A percentile compares a stretch with the other conserved stretches of the same genome.
Evolutionary conservation across 2,329 filamentous ascomycete species (phyloP).

Genomic region (Aspergillus fijiensis): DNA sequence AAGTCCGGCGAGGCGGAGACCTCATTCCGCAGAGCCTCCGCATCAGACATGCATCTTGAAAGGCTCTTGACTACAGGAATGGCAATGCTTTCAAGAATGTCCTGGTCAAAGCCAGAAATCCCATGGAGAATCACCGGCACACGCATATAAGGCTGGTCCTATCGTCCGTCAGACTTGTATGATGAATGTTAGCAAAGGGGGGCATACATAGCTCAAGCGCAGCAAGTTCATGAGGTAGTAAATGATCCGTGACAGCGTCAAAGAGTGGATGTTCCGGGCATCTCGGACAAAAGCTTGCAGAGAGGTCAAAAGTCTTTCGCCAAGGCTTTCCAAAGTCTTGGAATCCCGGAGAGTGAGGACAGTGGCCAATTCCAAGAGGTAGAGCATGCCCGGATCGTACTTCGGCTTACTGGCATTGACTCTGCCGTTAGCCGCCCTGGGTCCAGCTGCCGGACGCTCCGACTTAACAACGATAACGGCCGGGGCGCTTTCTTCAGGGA

Average conservation of each 20-base stretch:
- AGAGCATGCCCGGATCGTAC: slow-evolving; percentile 85
- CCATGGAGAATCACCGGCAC: slow-evolving; percentile 88
- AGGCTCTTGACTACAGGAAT: slow-evolving; percentile 76
- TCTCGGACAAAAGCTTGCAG: slow-evolving; percentile 82
- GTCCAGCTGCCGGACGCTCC: slow-evolving; percentile 67
- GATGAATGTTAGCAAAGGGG: not conserved
- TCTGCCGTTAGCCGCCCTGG: slow-evolving; percentile 60
- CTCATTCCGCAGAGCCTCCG: slow-evolving; percentile 78
- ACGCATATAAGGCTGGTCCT: slow-evolving; percentile 88
- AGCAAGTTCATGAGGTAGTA: slow-evolving; percentile 85
- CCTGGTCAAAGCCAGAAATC: slow-evolving; percentile 81
- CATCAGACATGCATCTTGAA: slow-evolving; percentile 73
- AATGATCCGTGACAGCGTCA: slow-evolving; percentile 78
- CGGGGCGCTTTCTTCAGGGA: slow-evolving; percentile 82
- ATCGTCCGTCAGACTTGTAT: slow-evolving; percentile 13
- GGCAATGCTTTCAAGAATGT: slow-evolving; percentile 72
- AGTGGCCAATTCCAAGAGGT: slow-evolving; percentile 88
- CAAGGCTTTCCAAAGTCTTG: slow-evolving; percentile 69
- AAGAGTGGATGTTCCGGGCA: slow-evolving; percentile 72
- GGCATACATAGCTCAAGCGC: slow-evolving; percentile 76
- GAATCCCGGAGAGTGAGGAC: slow-evolving; percentile 74
- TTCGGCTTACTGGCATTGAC: slow-evolving; percentile 55
- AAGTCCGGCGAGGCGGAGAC: slow-evolving; percentile 97
- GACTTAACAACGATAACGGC: slow-evolving; percentile 86
- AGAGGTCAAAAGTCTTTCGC: slow-evolving; percentile 75